Conservation (phyloP, 2,329 filamentous ascomycete genomes). For the Fusarium fujikuroi region DNA sequence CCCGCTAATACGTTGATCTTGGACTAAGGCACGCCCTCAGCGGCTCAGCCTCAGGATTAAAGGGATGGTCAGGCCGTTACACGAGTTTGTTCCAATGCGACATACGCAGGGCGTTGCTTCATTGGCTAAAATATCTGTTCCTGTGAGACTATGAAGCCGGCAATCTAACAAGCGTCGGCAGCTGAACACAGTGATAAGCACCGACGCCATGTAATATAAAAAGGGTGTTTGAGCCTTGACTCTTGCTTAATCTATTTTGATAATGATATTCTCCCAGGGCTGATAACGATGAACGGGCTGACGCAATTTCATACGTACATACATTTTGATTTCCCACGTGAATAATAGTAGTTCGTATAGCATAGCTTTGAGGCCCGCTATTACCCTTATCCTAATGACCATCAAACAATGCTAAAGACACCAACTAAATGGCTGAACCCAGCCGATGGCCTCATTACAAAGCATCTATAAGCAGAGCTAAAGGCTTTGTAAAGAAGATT, state of each 20-base stretch:
- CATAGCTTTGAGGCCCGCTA: background rate
- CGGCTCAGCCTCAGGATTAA: background rate
- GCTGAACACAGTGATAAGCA: background rate
- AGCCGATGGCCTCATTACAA: background rate
- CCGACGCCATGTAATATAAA: background rate
- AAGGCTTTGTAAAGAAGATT: background rate
- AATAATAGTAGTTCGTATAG: background rate
- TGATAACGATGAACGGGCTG: background rate
- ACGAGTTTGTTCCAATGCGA: background rate
- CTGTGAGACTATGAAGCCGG: background rate
- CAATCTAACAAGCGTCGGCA: constrained; percentile 6
- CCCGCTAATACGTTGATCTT: background rate
- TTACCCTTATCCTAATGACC: background rate
- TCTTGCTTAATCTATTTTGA: background rate
- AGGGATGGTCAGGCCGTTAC: background rate
- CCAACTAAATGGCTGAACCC: background rate
- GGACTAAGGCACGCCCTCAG: background rate
- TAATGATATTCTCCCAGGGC: background rate
- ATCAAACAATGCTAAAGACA: background rate
- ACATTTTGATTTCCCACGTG: background rate
- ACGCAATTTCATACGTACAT: background rate
- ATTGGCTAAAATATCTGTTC: constrained; percentile 8
- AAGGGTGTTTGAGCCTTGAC: background rate
- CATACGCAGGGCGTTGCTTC: background rate
- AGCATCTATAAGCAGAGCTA: background rate